These are phyloP conservation scores for Corniculantispora saksenae DNA, from an alignment of 2,329 filamentous ascomycete species.

Conservation along the genomic window DNA sequence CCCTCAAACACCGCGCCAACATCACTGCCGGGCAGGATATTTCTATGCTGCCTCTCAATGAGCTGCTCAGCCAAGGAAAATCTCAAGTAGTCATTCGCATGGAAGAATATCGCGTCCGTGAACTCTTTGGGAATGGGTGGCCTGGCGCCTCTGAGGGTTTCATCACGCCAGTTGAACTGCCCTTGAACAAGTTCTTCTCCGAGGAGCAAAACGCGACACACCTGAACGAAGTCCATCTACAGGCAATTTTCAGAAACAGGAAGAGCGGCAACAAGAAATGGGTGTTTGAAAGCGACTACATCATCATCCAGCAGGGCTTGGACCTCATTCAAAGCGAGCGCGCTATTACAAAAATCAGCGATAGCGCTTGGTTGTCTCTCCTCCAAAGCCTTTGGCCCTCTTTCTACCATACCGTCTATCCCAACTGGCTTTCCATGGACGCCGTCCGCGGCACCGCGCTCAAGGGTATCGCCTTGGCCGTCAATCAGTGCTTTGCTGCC, in stretches of 20 bases:
- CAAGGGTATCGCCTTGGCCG: slow-evolving; percentile 29
- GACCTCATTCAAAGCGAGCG: slow-evolving; percentile 9
- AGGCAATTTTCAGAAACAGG: too few species aligned
- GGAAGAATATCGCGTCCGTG: slow-evolving; percentile 25
- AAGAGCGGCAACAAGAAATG: too few species aligned
- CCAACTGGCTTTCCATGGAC: slow-evolving; percentile 37
- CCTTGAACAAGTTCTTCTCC: slow-evolving; percentile 28
- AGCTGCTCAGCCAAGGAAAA: slow-evolving; percentile 28
- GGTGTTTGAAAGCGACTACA: slow-evolving; percentile 30
- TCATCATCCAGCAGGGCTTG: slow-evolving; percentile 26
- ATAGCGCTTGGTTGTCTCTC: slow-evolving; percentile 25
- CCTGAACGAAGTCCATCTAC: slow-evolving; percentile 20
- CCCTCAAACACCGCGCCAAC: slow-evolving; percentile 25
- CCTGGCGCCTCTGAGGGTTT: slow-evolving; percentile 32
- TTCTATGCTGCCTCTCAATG: slow-evolving; percentile 27
- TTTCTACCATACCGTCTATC: slow-evolving; percentile 28
- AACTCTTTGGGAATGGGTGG: slow-evolving; percentile 16
- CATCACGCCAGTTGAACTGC: slow-evolving; percentile 28
- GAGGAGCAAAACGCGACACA: slow-evolving; percentile 19
- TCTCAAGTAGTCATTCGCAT: slow-evolving; percentile 34
- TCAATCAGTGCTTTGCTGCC: slow-evolving; percentile 35
- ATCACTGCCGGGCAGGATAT: slow-evolving; percentile 29
- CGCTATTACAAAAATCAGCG: slow-evolving; percentile 22
- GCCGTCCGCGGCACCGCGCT: slow-evolving; percentile 27
- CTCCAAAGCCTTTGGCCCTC: slow-evolving; percentile 28